Evolutionary conservation across 306 rosid genomes (phyloP).

Genomic region (Vigna unguiculata): DNA sequence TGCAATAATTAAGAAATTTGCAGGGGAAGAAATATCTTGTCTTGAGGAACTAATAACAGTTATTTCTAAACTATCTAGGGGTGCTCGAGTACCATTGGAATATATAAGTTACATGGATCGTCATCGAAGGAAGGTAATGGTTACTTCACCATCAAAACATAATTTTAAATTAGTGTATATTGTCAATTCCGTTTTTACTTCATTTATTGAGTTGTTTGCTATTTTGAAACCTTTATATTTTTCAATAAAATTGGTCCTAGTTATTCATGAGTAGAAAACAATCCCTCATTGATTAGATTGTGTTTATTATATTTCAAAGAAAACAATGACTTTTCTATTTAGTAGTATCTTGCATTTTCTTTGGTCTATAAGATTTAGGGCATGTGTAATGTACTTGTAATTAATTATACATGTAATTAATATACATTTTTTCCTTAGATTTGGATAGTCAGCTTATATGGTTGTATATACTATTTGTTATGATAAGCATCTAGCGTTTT

Average conservation of each 20-base stretch:
- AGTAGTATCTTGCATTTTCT: constrained; percentile 23
- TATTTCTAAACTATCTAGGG: constrained; percentile 81
- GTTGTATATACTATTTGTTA: constrained; percentile 14
- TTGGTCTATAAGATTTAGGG: constrained; percentile 27
- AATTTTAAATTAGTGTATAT: constrained; percentile 23
- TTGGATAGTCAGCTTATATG: constrained; percentile 18
- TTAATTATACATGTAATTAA: constrained; percentile 10
- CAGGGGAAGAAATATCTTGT: constrained; percentile 83
- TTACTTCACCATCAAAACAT: constrained; percentile 15
- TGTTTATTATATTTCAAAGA: constrained; percentile 29
- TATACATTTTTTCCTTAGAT: constrained; percentile 12
- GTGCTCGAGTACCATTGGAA: constrained; percentile 90
- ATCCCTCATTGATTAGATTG: constrained; percentile 18
- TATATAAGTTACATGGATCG: constrained; percentile 83
- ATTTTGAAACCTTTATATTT: constrained; percentile 9
- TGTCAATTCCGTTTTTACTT: constrained; percentile 27
- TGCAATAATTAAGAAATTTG: constrained; percentile 93
- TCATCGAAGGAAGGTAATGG: constrained; percentile 86
- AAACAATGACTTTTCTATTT: constrained; percentile 22
- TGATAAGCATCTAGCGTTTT: constrained; percentile 1
- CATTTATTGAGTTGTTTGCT: constrained; percentile 6
- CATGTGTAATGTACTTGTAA: neutral
- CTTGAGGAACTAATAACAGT: constrained; percentile 75
- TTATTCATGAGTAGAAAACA: constrained; percentile 2
- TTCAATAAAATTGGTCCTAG: constrained; percentile 28